phyloP scores from a whole-genome alignment of 352 stramenopile species.

The Paralagenidium karlingii region DNA sequence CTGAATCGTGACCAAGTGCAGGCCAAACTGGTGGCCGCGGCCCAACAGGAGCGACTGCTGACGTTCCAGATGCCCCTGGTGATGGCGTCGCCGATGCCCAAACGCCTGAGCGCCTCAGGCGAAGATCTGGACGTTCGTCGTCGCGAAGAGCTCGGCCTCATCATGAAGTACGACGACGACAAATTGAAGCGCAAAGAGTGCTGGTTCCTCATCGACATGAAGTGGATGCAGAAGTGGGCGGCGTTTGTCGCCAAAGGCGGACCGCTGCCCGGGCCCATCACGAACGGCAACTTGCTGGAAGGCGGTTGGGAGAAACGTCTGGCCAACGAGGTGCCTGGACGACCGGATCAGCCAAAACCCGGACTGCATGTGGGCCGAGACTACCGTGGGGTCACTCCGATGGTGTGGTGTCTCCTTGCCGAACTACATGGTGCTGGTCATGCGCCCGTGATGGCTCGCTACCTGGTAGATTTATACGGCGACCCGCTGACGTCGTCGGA shows the following conservation, averaged over 20 bases:
- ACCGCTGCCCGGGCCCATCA: constrained; percentile 33
- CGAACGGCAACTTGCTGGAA: constrained; percentile 36
- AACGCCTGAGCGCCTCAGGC: constrained; percentile 7
- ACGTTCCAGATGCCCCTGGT: constrained; percentile 25
- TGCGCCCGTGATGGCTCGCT: constrained; percentile 13
- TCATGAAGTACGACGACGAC: constrained; percentile 38
- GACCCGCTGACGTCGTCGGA: constrained; percentile 10
- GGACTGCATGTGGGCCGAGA: constrained; percentile 31
- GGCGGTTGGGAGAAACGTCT: constrained; percentile 30
- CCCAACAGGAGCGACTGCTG: constrained; percentile 16
- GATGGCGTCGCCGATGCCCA: background rate
- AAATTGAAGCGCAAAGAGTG: constrained; percentile 51
- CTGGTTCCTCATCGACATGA: constrained; percentile 45
- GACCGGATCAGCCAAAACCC: constrained; percentile 21
- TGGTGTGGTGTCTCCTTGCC: constrained; percentile 53
- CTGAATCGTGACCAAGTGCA: constrained; percentile 27
- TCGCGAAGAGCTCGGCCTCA: constrained; percentile 35
- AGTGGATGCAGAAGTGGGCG: constrained; percentile 59
- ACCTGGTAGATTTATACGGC: constrained; percentile 11
- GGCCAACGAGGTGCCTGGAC: constrained; percentile 9
- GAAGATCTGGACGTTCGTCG: constrained; percentile 40
- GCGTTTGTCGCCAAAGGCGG: constrained; percentile 29
- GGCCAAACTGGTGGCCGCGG: constrained; percentile 17
- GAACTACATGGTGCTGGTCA: constrained; percentile 42
- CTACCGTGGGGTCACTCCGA: constrained; percentile 59